These are phyloP conservation scores for Phytophthora megakarya DNA, from an alignment of 352 stramenopile species.

Conservation along the genomic window DNA sequence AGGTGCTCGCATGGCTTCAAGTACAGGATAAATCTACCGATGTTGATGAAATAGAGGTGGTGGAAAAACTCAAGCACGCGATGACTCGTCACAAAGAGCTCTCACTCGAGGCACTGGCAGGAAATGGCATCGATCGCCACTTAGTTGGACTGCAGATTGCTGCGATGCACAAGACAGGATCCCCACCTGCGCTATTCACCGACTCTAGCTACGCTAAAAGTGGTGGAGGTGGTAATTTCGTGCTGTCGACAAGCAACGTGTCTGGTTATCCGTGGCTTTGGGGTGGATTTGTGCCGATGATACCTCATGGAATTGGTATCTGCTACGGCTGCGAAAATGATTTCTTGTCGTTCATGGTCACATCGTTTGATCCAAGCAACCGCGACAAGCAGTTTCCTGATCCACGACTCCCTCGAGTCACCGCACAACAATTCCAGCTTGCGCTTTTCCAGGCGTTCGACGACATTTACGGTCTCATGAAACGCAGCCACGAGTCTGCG, in stretches of 20 bases:
- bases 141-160: slow-evolving; percentile 92
- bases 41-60: slow-evolving; percentile 46
- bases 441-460: slow-evolving; percentile 62
- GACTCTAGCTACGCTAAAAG: slow-evolving; percentile 84
- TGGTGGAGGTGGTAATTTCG: slow-evolving; percentile 88
- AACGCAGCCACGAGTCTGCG: slow-evolving; percentile 5
- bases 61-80: slow-evolving; percentile 72
- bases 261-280: slow-evolving; percentile 95
- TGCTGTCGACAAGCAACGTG: slow-evolving; percentile 95
- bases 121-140: slow-evolving; percentile 91
- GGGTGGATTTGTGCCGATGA: slow-evolving; percentile 93
- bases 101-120: slow-evolving; percentile 65
- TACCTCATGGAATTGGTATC: slow-evolving; percentile 92
- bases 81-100: slow-evolving; percentile 89
- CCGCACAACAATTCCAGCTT: slow-evolving; percentile 47
- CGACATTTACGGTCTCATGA: slow-evolving; percentile 55
- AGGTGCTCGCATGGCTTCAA: slow-evolving; percentile 84
- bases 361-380: slow-evolving; percentile 66
- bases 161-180: slow-evolving; percentile 71
- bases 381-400: slow-evolving; percentile 12
- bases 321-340: slow-evolving; percentile 92
- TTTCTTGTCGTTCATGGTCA: slow-evolving; percentile 93
- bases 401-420: slow-evolving; percentile 31
- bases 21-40: slow-evolving; percentile 36
- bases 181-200: slow-evolving; percentile 77